phyloP scores from a whole-genome alignment of 163 green algal species.

The Coccomyxa subellipsoidea region DNA sequence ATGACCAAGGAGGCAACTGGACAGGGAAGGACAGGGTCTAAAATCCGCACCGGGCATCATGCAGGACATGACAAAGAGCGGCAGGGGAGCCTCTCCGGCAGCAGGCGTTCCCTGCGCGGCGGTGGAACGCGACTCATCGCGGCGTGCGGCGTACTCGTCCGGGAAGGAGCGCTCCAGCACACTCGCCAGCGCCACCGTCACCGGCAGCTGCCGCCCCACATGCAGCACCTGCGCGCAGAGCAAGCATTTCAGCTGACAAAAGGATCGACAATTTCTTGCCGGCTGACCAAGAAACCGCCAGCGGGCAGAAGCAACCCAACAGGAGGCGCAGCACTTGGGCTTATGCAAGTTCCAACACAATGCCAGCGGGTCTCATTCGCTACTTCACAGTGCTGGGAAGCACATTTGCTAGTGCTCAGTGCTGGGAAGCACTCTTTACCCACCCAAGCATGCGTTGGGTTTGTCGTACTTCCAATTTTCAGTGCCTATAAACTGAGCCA shows the following conservation, averaged over 20 bases:
- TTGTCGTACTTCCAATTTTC: too few relatives aligned
- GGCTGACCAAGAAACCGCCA: too few relatives aligned
- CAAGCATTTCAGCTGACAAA: too few relatives aligned
- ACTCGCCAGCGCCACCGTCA: conserved; percentile 60
- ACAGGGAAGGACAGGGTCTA: neutral
- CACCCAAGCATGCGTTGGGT: too few relatives aligned
- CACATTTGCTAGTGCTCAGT: too few relatives aligned
- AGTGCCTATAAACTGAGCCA: too few relatives aligned
- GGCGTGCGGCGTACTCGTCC: conserved; percentile 61
- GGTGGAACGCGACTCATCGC: conserved; percentile 32
- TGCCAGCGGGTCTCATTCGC: too few relatives aligned
- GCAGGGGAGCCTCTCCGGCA: conserved; percentile 35
- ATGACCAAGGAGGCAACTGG: neutral
- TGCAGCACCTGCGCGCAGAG: conserved; percentile 66
- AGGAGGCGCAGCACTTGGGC: too few relatives aligned
- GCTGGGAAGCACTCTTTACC: too few relatives aligned
- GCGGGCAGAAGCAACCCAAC: too few relatives aligned
- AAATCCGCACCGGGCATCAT: conserved; percentile 57
- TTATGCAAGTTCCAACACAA: neutral
- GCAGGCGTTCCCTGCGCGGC: neutral
- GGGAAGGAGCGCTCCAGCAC: conserved; percentile 61
- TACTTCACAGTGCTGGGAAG: too few relatives aligned
- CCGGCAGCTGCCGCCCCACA: conserved; percentile 52
- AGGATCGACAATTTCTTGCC: too few relatives aligned
- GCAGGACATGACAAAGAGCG: conserved; percentile 81